Evolutionary conservation across 2,329 filamentous ascomycete species (phyloP).

Genomic region (Fusarium succisae): DNA sequence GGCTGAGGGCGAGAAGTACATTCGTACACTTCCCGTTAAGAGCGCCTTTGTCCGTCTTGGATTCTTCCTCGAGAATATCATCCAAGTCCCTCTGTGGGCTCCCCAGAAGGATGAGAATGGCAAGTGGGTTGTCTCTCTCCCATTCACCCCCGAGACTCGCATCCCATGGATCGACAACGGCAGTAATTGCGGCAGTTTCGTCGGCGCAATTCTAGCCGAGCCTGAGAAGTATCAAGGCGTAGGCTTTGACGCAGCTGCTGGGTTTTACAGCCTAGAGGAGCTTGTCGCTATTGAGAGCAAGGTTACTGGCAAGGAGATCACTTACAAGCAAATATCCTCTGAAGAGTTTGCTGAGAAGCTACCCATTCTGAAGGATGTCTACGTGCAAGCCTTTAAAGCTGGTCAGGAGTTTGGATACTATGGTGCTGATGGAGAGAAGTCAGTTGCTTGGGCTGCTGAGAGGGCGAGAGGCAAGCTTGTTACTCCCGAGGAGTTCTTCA

Average conservation of each 20-base stretch:
- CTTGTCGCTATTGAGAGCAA: slow-evolving; percentile 51
- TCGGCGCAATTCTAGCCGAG: slow-evolving; percentile 53
- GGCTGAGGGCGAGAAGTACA: slow-evolving; percentile 61
- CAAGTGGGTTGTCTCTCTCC: slow-evolving; percentile 40
- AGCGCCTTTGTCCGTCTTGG: slow-evolving; percentile 54
- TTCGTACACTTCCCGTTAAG: slow-evolving; percentile 56
- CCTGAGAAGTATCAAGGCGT: slow-evolving; percentile 55
- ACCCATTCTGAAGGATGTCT: slow-evolving; percentile 19
- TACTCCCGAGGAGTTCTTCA: slow-evolving; percentile 36
- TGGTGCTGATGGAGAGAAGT: slow-evolving; percentile 25
- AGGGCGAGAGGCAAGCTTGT: slow-evolving; percentile 32
- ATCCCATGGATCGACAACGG: slow-evolving; percentile 57
- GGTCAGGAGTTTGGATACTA: slow-evolving; percentile 39
- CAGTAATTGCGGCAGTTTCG: slow-evolving; percentile 55
- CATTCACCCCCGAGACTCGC: slow-evolving; percentile 36
- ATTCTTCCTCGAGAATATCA: slow-evolving; percentile 54
- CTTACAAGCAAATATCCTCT: slow-evolving; percentile 29
- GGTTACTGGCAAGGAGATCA: slow-evolving; percentile 51
- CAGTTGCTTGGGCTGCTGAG: slow-evolving; percentile 34
- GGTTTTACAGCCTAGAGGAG: slow-evolving; percentile 50
- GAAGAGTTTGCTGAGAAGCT: slow-evolving; percentile 32
- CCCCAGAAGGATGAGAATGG: slow-evolving; percentile 44
- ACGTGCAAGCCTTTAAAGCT: slow-evolving; percentile 1
- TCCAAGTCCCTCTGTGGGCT: slow-evolving; percentile 42
- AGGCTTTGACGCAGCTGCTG: slow-evolving; percentile 54